A percentile compares a stretch with the other conserved stretches of the same genome.
Conservation (phyloP, 495 filamentous ascomycete species). For the Lasiosphaeriaceae sp. region DNA sequence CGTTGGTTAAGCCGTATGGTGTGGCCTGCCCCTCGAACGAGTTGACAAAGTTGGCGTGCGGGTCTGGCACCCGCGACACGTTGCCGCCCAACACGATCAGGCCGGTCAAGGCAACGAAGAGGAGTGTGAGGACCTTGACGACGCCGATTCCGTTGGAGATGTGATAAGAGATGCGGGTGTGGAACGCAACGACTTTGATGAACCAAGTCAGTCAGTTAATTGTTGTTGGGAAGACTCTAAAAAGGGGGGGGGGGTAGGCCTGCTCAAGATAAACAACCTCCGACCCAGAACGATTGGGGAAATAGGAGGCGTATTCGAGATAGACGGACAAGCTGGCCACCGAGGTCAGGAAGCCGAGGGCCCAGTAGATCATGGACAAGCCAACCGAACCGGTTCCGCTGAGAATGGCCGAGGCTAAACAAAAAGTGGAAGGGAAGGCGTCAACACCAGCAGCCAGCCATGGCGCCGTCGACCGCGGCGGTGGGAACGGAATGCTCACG, state of each 20-base stretch:
- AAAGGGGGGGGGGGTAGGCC: slow-evolving; percentile 55
- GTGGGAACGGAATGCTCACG: slow-evolving; percentile 34
- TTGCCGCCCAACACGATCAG: slow-evolving; percentile 48
- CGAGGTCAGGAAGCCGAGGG: slow-evolving; percentile 25
- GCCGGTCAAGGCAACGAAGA: slow-evolving; percentile 58
- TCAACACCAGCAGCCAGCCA: slow-evolving; percentile 5
- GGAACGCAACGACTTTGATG: slow-evolving; percentile 47
- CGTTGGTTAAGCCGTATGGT: slow-evolving; percentile 51
- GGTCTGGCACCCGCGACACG: slow-evolving; percentile 49
- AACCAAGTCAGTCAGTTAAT: slow-evolving; percentile 45
- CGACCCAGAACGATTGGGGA: slow-evolving; percentile 44
- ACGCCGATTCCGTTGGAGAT: slow-evolving; percentile 57
- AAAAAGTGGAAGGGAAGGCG: not conserved
- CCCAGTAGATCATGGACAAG: slow-evolving; percentile 35
- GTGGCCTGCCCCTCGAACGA: slow-evolving; percentile 50
- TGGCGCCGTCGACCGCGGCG: not conserved
- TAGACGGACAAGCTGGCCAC: slow-evolving; percentile 23
- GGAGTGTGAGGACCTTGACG: slow-evolving; percentile 61
- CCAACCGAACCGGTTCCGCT: slow-evolving; percentile 41
- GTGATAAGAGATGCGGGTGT: slow-evolving; percentile 51
- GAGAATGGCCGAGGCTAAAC: slow-evolving; percentile 34
- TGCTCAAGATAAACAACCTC: slow-evolving; percentile 62
- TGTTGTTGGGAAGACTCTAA: slow-evolving; percentile 58
- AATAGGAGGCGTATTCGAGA: slow-evolving; percentile 48
- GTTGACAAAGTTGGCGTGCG: slow-evolving; percentile 54